Conservation (phyloP, 2,329 filamentous ascomycete genomes). For the Cladosporium cucumerinum region DNA sequence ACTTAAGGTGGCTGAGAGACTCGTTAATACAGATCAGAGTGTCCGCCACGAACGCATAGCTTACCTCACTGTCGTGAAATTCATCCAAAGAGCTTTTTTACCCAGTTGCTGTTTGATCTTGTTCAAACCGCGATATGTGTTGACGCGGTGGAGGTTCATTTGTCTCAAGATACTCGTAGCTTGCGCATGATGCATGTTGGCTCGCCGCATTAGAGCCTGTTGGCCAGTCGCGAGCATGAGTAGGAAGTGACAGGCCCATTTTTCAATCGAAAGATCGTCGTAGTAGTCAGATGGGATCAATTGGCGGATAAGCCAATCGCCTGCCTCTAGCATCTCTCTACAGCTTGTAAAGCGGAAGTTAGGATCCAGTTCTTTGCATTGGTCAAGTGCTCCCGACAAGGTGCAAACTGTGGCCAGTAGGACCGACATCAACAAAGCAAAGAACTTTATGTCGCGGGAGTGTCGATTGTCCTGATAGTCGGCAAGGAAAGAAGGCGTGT, state of each 20-base stretch:
- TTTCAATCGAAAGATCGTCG: neutral
- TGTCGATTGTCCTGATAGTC: neutral
- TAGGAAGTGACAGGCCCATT: neutral
- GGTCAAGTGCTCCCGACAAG: neutral
- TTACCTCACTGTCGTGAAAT: neutral
- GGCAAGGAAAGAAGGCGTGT: neutral
- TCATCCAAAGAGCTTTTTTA: slow-evolving; percentile 1
- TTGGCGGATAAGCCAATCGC: neutral
- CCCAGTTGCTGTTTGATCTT: neutral
- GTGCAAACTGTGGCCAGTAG: neutral
- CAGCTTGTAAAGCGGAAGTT: neutral
- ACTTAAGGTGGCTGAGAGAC: neutral
- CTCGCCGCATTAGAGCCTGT: neutral
- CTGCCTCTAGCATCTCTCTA: slow-evolving; percentile 1
- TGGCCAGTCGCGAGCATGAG: neutral
- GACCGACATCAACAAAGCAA: neutral
- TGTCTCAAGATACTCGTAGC: neutral
- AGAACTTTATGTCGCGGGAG: neutral
- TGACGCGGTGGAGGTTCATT: neutral
- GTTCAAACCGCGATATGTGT: neutral
- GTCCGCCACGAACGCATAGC: neutral
- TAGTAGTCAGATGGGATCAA: neutral
- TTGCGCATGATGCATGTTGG: neutral
- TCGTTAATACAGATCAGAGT: neutral
- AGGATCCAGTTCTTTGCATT: neutral